Conservation (phyloP, 2,329 filamentous ascomycete genomes). For the Neospermospora avenae region DNA sequence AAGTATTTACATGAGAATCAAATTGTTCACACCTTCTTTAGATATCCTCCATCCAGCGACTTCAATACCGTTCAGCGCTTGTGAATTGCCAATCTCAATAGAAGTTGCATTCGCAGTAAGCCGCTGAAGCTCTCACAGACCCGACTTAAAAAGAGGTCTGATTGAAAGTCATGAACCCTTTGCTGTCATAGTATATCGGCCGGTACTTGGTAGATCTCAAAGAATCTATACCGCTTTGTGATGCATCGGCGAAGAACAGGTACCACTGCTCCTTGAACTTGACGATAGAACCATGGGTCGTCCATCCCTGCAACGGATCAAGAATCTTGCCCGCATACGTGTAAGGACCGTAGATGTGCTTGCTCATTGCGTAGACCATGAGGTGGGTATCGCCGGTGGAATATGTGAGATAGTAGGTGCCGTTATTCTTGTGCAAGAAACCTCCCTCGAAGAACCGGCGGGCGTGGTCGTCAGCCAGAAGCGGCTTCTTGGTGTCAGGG, state of each 20-base stretch:
- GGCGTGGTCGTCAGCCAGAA: not conserved
- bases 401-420: not conserved
- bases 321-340: not conserved
- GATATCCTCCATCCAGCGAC: not conserved
- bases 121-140: not conserved
- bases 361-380: not conserved
- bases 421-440: not conserved
- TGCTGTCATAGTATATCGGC: not conserved
- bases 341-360: not conserved
- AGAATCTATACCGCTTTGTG: not conserved
- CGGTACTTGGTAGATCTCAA: not conserved
- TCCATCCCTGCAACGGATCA: not conserved
- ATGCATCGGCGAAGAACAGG: not conserved
- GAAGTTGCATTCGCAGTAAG: not conserved
- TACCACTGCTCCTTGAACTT: not conserved
- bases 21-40: too few species aligned
- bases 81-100: not conserved
- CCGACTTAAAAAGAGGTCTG: not conserved
- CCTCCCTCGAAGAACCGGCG: not conserved
- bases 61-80: not conserved
- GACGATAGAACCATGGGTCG: not conserved
- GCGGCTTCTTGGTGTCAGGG: not conserved
- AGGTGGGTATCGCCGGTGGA: not conserved
- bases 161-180: not conserved
- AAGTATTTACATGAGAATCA: too few species aligned